These are phyloP conservation scores for Pseudogymnoascus sp. DNA, from an alignment of 2,329 filamentous ascomycete species.

Conservation along the genomic window DNA sequence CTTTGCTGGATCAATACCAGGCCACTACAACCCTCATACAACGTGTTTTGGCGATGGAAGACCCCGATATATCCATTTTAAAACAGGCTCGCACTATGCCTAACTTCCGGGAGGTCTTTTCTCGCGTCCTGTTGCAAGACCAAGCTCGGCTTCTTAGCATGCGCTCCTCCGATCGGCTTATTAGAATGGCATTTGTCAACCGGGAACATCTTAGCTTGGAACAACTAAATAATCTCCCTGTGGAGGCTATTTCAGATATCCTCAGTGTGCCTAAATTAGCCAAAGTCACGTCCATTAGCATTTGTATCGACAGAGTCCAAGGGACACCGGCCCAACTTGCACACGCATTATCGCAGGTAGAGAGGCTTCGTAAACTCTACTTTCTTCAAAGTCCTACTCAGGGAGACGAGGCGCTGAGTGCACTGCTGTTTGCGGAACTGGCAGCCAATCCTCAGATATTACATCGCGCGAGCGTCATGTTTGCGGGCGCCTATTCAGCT, in stretches of 20 bases:
- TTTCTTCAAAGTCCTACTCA: conserved; percentile 14
- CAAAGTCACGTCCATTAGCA: conserved; percentile 13
- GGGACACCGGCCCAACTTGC: conserved; percentile 15
- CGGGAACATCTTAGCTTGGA: neutral
- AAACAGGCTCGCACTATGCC: neutral
- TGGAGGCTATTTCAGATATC: neutral
- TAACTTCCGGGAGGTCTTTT: neutral
- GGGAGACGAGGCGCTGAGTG: neutral
- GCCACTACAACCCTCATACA: neutral
- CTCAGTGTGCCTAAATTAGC: neutral
- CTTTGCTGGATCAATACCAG: neutral
- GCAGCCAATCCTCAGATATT: neutral
- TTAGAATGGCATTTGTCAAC: neutral
- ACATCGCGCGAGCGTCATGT: neutral
- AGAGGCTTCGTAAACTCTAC: conserved; percentile 12
- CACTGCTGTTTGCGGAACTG: neutral
- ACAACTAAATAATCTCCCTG: neutral
- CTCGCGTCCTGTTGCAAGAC: neutral
- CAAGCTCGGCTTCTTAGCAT: neutral
- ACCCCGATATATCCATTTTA: neutral
- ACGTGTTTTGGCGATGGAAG: neutral
- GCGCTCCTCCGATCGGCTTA: neutral
- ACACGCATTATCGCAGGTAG: conserved; percentile 5
- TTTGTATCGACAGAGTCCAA: conserved; percentile 16
- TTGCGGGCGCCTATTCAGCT: neutral